Base-by-base conservation (phyloP, 306 rosid genomes). In the Begonia loranthoides region DNA sequence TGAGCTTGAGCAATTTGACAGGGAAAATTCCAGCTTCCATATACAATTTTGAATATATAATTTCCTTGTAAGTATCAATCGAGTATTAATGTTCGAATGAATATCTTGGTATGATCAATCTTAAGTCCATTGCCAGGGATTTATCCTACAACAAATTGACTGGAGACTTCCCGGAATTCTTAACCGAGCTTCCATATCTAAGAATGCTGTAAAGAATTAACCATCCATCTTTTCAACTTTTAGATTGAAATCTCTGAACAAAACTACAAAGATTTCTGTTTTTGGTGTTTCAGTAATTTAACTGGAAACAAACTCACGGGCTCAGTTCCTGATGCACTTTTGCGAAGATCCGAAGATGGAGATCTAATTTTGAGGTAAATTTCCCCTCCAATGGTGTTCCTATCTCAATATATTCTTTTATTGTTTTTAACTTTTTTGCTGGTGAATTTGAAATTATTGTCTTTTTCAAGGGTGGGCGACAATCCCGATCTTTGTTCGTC, bases 1-100 rank as follows among this genome's bases (percentile, higher is more conserved):
- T 79, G 48, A 67, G 80, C 44, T 74, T 84, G 7, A 70, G 80
- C 65, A 74, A 70, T 46, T 41, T 83, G n/a, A 50, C 56, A 0
- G 84, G 87, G 36, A 67, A 39, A 28, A 67, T 83, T 51, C 3
- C 62, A 34, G 58, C 57, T 22, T 51, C 59, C 0, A 72, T 83
- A 10, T 66, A 67, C 11, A 58, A 50, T 46, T 82, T 83, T 55
- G 28, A 43, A 9, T 48, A 59, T 67, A 34, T 83, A 50, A 17
- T 61, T 3, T 36, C 60, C 16, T 36, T 79, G 87, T 83, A 67
- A 79, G 94, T 60, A 3, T 58, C 39, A 41, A 49, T 45, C 48
- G 2, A 36, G 46, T 46, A 4, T n/a, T n/a, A n/a, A n/a, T n/a
- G n/a, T n/a, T n/a, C n/a, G n/a, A n/a, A n/a, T 21, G 24, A 13